Evolutionary conservation across 1,139 yeast genomes (phyloP).

Genomic region (Dujonia santamariae): DNA sequence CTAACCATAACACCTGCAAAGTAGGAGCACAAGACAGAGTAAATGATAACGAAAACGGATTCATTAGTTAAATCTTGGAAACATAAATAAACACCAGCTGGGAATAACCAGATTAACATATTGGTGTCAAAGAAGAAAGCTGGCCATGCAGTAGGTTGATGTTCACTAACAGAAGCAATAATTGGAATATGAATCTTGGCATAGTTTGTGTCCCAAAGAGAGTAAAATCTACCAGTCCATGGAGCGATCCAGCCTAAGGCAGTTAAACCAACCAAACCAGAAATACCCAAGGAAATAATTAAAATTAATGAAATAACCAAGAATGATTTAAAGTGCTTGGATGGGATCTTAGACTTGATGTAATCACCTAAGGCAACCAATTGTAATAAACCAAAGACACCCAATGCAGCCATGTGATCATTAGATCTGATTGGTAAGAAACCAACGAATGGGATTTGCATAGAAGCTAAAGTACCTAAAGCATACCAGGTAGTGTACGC

Average conservation of each 20-base stretch:
- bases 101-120: conserved; percentile 95
- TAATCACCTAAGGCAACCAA: conserved; percentile 85
- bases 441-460: conserved; percentile 99
- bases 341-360: conserved; percentile 69
- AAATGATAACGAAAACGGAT: conserved; percentile 88
- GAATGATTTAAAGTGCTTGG: conserved; percentile 72
- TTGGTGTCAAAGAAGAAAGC: conserved; percentile 93
- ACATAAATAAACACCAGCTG: conserved; percentile 90
- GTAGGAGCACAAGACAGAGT: conserved; percentile 88
- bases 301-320: conserved; percentile 58
- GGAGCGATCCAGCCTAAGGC: conserved; percentile 95
- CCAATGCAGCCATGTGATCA: conserved; percentile 98
- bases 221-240: conserved; percentile 99
- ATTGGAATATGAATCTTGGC: conserved; percentile 98
- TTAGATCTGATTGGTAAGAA: conserved; percentile 94
- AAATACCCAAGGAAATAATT: conserved; percentile 60
- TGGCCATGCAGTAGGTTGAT: conserved; percentile 99
- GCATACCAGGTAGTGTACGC: conserved; percentile 97
- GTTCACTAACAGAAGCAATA: conserved; percentile 98
- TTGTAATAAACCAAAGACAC: conserved; percentile 94
- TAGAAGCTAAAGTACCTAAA: conserved; percentile 91
- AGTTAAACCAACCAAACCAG: conserved; percentile 75
- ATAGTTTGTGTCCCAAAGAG: conserved; percentile 96
- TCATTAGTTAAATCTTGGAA: conserved; percentile 90
- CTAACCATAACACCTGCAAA: conserved; percentile 99